A percentile compares a stretch with the other conserved stretches of the same genome.
phyloP scores from a whole-genome alignment of 352 stramenopile genomes.

The Pythium insidiosum region DNA sequence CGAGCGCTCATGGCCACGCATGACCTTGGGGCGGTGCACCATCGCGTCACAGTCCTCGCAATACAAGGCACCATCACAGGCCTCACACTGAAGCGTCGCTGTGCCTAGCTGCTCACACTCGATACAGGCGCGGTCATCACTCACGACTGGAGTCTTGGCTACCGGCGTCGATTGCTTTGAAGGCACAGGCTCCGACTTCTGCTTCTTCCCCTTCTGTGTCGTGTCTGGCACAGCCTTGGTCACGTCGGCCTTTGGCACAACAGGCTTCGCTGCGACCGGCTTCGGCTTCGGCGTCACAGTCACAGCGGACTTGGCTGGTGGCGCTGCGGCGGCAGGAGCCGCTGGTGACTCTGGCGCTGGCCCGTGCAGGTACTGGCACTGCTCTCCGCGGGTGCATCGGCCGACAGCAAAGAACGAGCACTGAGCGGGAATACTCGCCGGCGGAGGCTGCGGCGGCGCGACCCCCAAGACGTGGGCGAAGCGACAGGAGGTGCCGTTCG shows the following conservation, averaged over 20 bases:
- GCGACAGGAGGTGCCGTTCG: slow-evolving; percentile 14
- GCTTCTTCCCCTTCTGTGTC: slow-evolving; percentile 7
- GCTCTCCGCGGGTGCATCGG: slow-evolving; percentile 37
- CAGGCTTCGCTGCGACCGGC: neutral
- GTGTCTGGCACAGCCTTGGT: too few relatives aligned
- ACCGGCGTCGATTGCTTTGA: slow-evolving; percentile 2
- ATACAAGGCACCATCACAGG: slow-evolving; percentile 55
- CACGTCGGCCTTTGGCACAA: too few relatives aligned
- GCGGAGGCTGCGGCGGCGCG: slow-evolving; percentile 4
- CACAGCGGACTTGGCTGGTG: neutral
- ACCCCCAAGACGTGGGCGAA: slow-evolving; percentile 37
- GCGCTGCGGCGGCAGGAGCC: slow-evolving; percentile 5
- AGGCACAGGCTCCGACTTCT: neutral
- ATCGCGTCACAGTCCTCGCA: slow-evolving; percentile 48
- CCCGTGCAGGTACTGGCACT: slow-evolving; percentile 40
- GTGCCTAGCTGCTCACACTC: slow-evolving; percentile 45
- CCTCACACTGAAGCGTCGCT: slow-evolving; percentile 39
- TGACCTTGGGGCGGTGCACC: slow-evolving; percentile 56
- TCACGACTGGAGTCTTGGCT: too few relatives aligned
- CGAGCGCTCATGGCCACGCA: slow-evolving; percentile 41
- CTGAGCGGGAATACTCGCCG: slow-evolving; percentile 10
- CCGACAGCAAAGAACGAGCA: slow-evolving; percentile 45
- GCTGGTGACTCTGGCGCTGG: neutral
- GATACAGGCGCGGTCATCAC: slow-evolving; percentile 38
- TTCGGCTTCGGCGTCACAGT: neutral